Evolutionary conservation across 495 filamentous ascomycete genomes (phyloP), one percentile per base, ranked within the genome.

Genomic region (Aspergillus incahuasiensis): DNA sequence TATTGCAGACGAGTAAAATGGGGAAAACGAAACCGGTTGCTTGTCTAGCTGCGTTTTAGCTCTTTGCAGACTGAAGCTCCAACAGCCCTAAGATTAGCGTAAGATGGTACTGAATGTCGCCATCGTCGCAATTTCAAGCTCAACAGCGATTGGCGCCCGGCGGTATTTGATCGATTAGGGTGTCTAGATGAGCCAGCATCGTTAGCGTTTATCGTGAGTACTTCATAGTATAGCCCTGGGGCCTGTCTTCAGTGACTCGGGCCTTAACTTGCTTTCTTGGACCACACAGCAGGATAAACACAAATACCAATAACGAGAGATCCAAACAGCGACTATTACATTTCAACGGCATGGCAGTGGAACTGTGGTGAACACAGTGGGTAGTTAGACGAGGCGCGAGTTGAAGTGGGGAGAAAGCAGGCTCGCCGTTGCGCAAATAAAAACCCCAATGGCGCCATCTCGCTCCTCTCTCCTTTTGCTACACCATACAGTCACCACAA

Each of bases 401-500:
- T 52, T 22, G 44, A 11, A 25, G 41, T 44, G 20, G 47, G 25
- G 39, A 46, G 46, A 21, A 30, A 38, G 45, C 47, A 19, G 24
- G 24, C 22, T 52, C 42, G 46, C 38, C 16, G 54, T 65, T 58
- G 63, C 60, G 63, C 58, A 40, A 61, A 45, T 42, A 19, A 21
- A 40, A 21, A 24, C 32, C 8, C 16, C 45, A 61, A 61, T 54
- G 56, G 60, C 63, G 63, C 56, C 52, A 66, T 66, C 32, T 7
- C 24, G 22, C 6, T 15, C 19, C 47, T 34, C n/a, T 13, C 18
- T 34, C 8, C 6, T 19, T 11, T 30, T 13, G 22, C 5, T 3
- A 47, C 25, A 35, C 8, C 40, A n/a, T n/a, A n/a, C n/a, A n/a
- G n/a, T 55, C 43, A 35, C 34, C 16, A 28, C 19, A 12, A 28